Evolutionary conservation across 2,329 filamentous ascomycete species (phyloP).

Genomic region (Cryphonectria japonica): DNA sequence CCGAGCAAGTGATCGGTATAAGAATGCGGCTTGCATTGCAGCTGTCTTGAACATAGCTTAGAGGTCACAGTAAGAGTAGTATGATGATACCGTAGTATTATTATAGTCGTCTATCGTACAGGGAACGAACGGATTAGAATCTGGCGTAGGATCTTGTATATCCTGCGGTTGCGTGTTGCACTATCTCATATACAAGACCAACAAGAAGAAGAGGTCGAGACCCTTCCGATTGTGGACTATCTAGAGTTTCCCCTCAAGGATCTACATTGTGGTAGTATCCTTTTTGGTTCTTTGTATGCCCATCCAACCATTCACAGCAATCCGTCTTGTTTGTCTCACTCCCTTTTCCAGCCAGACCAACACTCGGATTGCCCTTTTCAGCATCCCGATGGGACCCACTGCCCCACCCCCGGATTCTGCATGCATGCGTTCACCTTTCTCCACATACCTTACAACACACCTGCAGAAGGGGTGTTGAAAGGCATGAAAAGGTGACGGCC

Average conservation of each 20-base stretch:
- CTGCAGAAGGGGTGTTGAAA: background rate
- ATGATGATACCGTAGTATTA: background rate
- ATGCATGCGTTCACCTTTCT: constrained; percentile 8
- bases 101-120: too few species aligned
- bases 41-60: background rate
- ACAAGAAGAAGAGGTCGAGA: background rate
- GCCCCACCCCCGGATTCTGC: constrained; percentile 16
- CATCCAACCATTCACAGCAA: background rate
- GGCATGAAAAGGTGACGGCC: constrained; percentile 6
- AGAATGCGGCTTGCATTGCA: background rate
- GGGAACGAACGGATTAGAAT: background rate
- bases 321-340: background rate
- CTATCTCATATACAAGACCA: background rate
- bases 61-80: background rate
- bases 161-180: background rate
- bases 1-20: background rate
- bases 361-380: constrained; percentile 24
- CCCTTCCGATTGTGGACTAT: background rate
- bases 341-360: background rate
- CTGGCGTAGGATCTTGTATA: background rate
- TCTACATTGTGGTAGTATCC: background rate
- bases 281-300: too few species aligned
- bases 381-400: constrained; percentile 21
- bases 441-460: constrained; percentile 15
- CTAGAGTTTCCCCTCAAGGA: background rate